phyloP scores from a whole-genome alignment of 257 asterid genomes.

The Nicotiana tabacum region DNA sequence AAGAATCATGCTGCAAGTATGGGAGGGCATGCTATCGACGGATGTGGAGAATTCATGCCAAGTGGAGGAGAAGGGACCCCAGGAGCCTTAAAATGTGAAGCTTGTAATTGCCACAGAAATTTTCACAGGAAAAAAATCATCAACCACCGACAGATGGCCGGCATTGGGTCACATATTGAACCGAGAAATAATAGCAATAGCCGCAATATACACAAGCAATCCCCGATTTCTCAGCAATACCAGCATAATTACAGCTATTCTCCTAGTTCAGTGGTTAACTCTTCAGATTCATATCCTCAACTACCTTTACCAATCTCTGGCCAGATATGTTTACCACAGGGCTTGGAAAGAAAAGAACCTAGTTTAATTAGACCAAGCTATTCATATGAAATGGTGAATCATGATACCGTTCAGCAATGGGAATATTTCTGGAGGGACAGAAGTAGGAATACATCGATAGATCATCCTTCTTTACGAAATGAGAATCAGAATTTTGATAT shows the following conservation, averaged over 20 bases:
- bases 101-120: constrained; percentile 3
- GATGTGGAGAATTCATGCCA: background rate
- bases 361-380: constrained; percentile 29
- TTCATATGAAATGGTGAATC: constrained; percentile 53
- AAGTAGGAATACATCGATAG: constrained; percentile 24
- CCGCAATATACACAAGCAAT: background rate
- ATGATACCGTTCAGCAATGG: constrained; percentile 43
- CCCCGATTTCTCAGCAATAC: background rate
- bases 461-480: constrained; percentile 28
- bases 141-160: background rate
- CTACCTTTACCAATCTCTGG: constrained; percentile 34
- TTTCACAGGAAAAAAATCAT: background rate
- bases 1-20: constrained; percentile 7
- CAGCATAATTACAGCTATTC: constrained; percentile 20
- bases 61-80: background rate
- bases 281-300: constrained; percentile 40
- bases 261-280: constrained; percentile 35
- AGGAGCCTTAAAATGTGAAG: background rate
- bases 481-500: constrained; percentile 36
- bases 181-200: constrained; percentile 4
- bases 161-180: background rate
- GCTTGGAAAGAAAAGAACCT: constrained; percentile 44
- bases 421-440: constrained; percentile 43
- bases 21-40: constrained; percentile 3
- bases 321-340: constrained; percentile 34